Evolutionary conservation across 2,329 filamentous ascomycete species (phyloP).

Genomic region (Fusarium solani-melongenae): DNA sequence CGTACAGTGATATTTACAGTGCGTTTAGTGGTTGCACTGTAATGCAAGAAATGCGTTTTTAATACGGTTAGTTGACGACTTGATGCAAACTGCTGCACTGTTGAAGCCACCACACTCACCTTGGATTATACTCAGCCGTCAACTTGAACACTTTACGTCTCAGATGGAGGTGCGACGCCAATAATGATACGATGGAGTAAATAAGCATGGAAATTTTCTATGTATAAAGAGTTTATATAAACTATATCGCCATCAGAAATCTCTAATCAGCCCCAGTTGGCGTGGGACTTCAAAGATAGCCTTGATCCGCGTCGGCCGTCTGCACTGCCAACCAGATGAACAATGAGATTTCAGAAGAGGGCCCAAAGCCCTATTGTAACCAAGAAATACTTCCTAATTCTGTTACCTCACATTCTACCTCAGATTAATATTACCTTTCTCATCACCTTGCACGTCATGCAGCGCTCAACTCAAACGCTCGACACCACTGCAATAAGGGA

Average conservation of each 20-base stretch:
- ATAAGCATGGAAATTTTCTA: neutral
- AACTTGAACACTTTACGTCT: neutral
- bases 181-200: neutral
- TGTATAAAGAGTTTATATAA: neutral
- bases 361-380: neutral
- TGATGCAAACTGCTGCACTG: neutral
- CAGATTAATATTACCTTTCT: too few relatives aligned
- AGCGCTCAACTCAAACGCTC: neutral
- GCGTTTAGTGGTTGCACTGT: neutral
- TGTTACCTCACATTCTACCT: neutral
- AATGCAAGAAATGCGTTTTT: neutral
- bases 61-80: neutral
- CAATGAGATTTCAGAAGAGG: neutral
- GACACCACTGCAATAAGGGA: neutral
- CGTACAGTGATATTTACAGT: neutral
- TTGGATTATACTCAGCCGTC: neutral
- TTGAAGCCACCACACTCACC: neutral
- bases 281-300: neutral
- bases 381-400: neutral
- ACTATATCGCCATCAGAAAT: neutral
- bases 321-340: neutral
- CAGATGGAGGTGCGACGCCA: neutral
- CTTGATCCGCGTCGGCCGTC: neutral
- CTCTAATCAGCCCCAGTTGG: neutral
- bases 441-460: neutral